phyloP scores from a whole-genome alignment of 495 filamentous ascomycete genomes.

The Neurospora pannonica region DNA sequence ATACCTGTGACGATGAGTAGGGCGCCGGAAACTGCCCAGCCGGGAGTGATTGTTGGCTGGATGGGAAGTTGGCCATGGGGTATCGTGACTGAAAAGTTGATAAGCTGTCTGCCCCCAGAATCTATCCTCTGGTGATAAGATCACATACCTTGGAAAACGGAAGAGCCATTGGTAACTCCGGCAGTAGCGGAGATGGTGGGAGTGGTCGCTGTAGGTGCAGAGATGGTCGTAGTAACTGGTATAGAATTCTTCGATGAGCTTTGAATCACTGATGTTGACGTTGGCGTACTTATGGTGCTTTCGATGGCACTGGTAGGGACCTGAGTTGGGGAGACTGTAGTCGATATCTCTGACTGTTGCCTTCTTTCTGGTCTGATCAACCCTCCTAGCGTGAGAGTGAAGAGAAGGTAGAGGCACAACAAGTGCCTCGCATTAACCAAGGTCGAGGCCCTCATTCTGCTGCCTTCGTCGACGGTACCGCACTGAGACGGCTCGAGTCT shows the following conservation, averaged over 20 bases:
- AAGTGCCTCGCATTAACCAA: constrained; percentile 3
- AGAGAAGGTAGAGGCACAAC: constrained; percentile 20
- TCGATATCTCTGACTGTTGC: constrained; percentile 13
- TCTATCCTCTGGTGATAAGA: too few species aligned
- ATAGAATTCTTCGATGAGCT: neutral
- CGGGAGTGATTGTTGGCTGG: constrained; percentile 66
- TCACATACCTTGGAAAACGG: neutral
- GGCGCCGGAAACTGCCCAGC: constrained; percentile 66
- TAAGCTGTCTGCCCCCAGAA: neutral
- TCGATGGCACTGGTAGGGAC: neutral
- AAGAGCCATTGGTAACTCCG: neutral
- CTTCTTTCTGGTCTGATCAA: constrained; percentile 8
- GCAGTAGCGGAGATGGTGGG: neutral
- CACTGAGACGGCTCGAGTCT: neutral
- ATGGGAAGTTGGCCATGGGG: constrained; percentile 53
- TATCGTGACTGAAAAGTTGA: constrained; percentile 22
- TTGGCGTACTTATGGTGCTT: neutral
- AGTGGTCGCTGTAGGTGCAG: neutral
- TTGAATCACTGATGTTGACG: neutral
- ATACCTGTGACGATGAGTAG: constrained; percentile 62
- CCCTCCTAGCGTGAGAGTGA: constrained; percentile 8
- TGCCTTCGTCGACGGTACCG: neutral
- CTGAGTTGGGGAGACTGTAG: neutral
- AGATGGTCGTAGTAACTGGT: neutral
- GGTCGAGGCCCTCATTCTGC: neutral